Percentiles rank a stretch among this genome's conserved stretches.
These are phyloP conservation scores for Penicillium herquei DNA, from an alignment of 495 filamentous ascomycete species.

Conservation along the genomic window DNA sequence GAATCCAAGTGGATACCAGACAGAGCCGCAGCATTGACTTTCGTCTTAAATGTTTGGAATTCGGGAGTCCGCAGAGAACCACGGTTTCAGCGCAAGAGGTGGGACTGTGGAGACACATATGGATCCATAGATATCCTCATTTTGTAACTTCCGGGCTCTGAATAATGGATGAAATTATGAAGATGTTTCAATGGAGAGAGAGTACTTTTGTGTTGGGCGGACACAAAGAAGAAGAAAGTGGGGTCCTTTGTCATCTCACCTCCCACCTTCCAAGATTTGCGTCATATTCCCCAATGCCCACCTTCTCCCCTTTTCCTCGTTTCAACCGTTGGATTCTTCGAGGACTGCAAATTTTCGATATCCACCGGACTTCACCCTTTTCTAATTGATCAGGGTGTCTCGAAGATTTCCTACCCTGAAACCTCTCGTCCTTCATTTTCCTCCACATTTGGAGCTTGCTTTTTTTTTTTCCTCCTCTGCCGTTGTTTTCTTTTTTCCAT, in stretches of 20 bases:
- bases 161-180: too few relatives aligned
- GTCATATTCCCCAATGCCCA: constrained; percentile 13
- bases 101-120: too few relatives aligned
- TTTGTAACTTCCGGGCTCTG: too few relatives aligned
- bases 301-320: constrained; percentile 1
- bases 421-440: neutral
- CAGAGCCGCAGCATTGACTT: constrained; percentile 7
- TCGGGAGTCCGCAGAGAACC: neutral
- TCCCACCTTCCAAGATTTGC: constrained; percentile 23
- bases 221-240: neutral
- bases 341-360: neutral
- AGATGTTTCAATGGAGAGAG: too few relatives aligned
- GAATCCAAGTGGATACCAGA: neutral
- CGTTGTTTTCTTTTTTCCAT: too few relatives aligned
- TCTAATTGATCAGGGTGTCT: constrained; percentile 9
- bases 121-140: too few relatives aligned
- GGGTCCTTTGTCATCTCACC: constrained; percentile 8
- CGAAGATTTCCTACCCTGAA: too few relatives aligned
- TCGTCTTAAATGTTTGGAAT: neutral
- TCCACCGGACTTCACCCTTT: neutral
- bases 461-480: neutral
- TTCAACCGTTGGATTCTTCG: constrained; percentile 6
- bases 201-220: neutral
- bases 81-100: neutral
- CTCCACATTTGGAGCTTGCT: neutral